phyloP scores from a whole-genome alignment of 129 eudicot genomes.

The Solidago caesia region DNA sequence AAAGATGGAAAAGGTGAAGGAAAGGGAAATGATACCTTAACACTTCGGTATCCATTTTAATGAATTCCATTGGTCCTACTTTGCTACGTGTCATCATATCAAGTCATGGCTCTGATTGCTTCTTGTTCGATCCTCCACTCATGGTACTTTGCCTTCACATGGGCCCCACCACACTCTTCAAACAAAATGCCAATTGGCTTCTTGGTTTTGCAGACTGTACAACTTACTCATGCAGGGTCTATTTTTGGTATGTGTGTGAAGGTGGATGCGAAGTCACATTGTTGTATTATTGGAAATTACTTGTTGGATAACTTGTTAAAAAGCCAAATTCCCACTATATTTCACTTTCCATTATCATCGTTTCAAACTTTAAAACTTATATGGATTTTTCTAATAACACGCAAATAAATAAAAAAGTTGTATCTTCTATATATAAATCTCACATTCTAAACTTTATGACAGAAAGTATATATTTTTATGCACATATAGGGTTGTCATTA shows the following conservation, averaged over 20 bases:
- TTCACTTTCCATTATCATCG: conserved; percentile 16
- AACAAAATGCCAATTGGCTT: conserved; percentile 37
- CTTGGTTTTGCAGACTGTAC: conserved; percentile 36
- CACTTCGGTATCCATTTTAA: conserved; percentile 36
- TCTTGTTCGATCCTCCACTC: conserved; percentile 35
- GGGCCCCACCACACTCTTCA: conserved; percentile 24
- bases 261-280: conserved; percentile 14
- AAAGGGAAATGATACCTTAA: conserved; percentile 46
- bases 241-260: conserved; percentile 34
- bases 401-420: too few relatives aligned
- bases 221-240: conserved; percentile 32
- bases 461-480: too few relatives aligned
- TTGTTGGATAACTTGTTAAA: conserved; percentile 31
- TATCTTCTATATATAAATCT: too few relatives aligned
- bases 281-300: conserved; percentile 23
- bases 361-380: neutral
- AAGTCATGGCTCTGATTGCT: conserved; percentile 32
- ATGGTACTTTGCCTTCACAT: conserved; percentile 25
- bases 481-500: too few relatives aligned
- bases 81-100: conserved; percentile 36
- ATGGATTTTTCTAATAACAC: neutral
- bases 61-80: conserved; percentile 29
- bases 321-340: conserved; percentile 17
- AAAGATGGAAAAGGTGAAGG: conserved; percentile 38
- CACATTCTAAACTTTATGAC: too few relatives aligned